phyloP scores from a whole-genome alignment of 345 rosid species.

The Brassica cretica region DNA sequence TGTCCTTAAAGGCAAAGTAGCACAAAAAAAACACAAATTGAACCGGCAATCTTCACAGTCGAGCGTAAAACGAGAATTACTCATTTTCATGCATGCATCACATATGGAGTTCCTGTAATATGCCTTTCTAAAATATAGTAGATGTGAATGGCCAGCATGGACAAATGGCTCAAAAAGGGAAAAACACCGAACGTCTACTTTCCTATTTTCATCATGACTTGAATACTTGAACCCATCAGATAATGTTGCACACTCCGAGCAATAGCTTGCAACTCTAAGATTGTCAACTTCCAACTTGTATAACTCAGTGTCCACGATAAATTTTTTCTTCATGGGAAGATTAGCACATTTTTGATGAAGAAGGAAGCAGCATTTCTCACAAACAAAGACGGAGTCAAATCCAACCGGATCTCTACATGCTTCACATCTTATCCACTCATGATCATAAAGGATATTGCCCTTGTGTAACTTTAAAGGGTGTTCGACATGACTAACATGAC shows the following conservation, averaged over 20 bases:
- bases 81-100: neutral
- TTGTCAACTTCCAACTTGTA: neutral
- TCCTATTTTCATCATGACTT: too few relatives aligned
- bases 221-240: neutral
- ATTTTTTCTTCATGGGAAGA: neutral
- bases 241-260: neutral
- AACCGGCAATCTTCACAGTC: neutral
- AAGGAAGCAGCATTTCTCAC: neutral
- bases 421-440: neutral
- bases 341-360: neutral
- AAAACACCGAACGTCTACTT: conserved; percentile 8
- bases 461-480: neutral
- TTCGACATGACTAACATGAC: neutral
- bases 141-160: conserved; percentile 12
- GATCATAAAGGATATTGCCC: neutral
- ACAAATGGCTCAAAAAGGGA: conserved; percentile 6
- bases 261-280: neutral
- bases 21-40: neutral
- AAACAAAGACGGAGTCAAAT: neutral
- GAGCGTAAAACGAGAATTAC: neutral
- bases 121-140: neutral
- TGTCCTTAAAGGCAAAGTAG: neutral
- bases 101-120: neutral
- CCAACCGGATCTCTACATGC: neutral
- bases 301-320: neutral